phyloP scores from a whole-genome alignment of 2,329 filamentous ascomycete genomes.

The Penicillium sp. region DNA sequence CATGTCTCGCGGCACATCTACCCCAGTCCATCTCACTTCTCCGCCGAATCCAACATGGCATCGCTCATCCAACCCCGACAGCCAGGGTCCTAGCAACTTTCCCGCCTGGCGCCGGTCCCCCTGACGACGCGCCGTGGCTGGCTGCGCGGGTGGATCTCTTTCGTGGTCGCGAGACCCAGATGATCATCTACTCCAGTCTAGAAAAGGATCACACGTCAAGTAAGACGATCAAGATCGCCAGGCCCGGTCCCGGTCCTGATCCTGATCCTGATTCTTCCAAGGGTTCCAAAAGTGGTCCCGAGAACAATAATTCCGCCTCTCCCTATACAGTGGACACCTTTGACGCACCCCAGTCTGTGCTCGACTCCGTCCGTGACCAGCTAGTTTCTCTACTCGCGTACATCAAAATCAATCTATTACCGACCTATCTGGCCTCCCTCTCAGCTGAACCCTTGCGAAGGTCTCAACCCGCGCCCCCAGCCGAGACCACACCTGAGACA shows the following conservation, averaged over 20 bases:
- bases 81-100: conserved; percentile 41
- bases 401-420: conserved; percentile 30
- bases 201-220: conserved; percentile 34
- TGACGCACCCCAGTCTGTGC: conserved; percentile 6
- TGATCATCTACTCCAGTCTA: conserved; percentile 46
- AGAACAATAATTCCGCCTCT: conserved; percentile 1
- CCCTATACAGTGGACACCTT: conserved; percentile 20
- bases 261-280: neutral
- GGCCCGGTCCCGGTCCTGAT: neutral
- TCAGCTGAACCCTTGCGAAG: neutral
- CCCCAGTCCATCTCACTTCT: conserved; percentile 43
- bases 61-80: conserved; percentile 35
- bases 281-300: neutral
- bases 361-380: conserved; percentile 29
- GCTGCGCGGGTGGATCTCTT: conserved; percentile 46
- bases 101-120: conserved; percentile 21
- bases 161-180: conserved; percentile 45
- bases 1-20: conserved; percentile 38
- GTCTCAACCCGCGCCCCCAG: no score
- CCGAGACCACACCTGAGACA: neutral
- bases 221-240: conserved; percentile 16
- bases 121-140: conserved; percentile 38
- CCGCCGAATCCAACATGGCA: conserved; percentile 44
- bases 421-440: conserved; percentile 30
- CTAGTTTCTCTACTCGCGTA: conserved; percentile 33